These are phyloP conservation scores for Eragrostis tef DNA, from an alignment of 202 grass and related monocot species.

Conservation along the genomic window DNA sequence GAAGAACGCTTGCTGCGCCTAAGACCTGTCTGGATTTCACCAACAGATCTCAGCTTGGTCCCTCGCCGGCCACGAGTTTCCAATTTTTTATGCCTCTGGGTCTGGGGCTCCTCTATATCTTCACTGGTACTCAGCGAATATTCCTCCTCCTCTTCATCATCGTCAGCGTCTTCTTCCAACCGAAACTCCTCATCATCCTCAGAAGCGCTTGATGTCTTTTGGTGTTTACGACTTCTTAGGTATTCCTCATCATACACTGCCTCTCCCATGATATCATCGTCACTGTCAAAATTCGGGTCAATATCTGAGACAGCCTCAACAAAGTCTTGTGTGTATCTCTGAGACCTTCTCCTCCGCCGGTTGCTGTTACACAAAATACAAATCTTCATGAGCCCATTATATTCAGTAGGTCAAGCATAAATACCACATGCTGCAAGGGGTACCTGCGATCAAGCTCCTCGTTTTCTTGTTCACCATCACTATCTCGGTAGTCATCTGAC, in stretches of 20 bases:
- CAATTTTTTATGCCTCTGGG: constrained; percentile 54
- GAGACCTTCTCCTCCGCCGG: constrained; percentile 83
- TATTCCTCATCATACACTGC: constrained; percentile 97
- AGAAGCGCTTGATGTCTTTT: constrained; percentile 74
- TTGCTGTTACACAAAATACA: constrained; percentile 63
- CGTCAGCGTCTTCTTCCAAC: constrained; percentile 76
- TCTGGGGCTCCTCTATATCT: constrained; percentile 66
- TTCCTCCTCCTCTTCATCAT: constrained; percentile 95
- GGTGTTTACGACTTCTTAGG: constrained; percentile 79
- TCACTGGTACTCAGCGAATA: constrained; percentile 85
- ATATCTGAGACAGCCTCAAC: constrained; percentile 75
- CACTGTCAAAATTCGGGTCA: constrained; percentile 70
- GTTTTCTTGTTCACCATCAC: constrained; percentile 73
- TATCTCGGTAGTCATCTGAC: constrained; percentile 85
- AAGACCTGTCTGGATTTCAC: constrained; percentile 80
- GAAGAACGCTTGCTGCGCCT: constrained; percentile 91
- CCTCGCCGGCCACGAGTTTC: constrained; percentile 61
- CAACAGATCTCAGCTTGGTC: constrained; percentile 76
- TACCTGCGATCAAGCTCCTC: constrained; percentile 92
- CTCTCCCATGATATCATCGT: constrained; percentile 98
- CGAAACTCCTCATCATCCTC: constrained; percentile 94
- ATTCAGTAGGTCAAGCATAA: background rate
- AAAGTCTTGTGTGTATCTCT: constrained; percentile 84
- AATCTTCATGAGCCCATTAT: constrained; percentile 31
- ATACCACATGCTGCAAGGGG: constrained; percentile 8